Conservation (phyloP, 2,329 filamentous ascomycete species). For the Exophiala sideris region DNA sequence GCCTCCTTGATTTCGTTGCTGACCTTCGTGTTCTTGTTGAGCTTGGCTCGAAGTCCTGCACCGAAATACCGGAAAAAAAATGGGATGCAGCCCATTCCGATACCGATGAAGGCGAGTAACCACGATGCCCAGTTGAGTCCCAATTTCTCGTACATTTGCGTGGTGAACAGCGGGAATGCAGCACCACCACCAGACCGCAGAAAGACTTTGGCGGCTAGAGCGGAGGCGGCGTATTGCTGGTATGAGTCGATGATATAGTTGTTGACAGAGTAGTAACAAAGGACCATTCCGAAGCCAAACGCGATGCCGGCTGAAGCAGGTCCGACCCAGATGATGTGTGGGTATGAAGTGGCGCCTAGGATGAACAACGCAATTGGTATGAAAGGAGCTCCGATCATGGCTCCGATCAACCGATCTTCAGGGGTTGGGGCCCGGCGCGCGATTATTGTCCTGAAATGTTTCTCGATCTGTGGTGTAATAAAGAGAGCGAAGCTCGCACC, state of each 20-base stretch:
- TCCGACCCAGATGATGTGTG: slow-evolving; percentile 37
- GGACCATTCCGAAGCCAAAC: slow-evolving; percentile 48
- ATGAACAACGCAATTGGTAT: slow-evolving; percentile 44
- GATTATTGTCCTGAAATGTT: slow-evolving; percentile 51
- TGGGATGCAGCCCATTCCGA: slow-evolving; percentile 40
- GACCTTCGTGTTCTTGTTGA: slow-evolving; percentile 4
- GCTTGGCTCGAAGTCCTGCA: slow-evolving; percentile 35
- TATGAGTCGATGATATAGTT: slow-evolving; percentile 34
- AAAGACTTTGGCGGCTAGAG: slow-evolving; percentile 41
- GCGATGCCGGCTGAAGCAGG: slow-evolving; percentile 40
- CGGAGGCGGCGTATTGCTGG: slow-evolving; percentile 37
- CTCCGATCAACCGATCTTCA: slow-evolving; percentile 38
- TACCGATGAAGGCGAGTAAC: slow-evolving; percentile 38
- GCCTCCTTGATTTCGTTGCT: no score
- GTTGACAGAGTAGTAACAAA: slow-evolving; percentile 44
- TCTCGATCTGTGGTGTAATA: slow-evolving; percentile 62
- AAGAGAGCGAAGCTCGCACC: slow-evolving; percentile 63
- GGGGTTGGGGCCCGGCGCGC: slow-evolving; percentile 30
- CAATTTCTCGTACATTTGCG: slow-evolving; percentile 37
- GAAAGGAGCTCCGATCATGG: slow-evolving; percentile 38
- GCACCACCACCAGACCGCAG: slow-evolving; percentile 41
- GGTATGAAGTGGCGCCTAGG: slow-evolving; percentile 40
- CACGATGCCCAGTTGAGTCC: slow-evolving; percentile 42
- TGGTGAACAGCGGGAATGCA: slow-evolving; percentile 41
- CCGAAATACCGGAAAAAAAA: slow-evolving; percentile 42